Conservation (phyloP, 106 monocot species). For the Phalaenopsis equestris region DNA sequence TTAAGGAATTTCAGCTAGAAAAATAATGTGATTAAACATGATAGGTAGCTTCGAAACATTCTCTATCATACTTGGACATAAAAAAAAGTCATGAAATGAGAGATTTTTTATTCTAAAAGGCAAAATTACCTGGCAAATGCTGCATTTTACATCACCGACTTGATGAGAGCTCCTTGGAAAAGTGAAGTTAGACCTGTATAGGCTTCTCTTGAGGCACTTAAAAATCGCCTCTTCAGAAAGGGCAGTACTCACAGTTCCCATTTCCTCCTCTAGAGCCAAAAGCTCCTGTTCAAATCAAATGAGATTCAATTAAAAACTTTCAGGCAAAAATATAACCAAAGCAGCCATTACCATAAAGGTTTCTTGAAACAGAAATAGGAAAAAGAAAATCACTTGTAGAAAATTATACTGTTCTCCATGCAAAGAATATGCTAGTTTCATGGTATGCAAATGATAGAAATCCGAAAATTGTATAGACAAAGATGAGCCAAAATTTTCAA, state of each 20-base stretch:
- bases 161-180: not conserved
- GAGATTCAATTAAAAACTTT: constrained; percentile 5
- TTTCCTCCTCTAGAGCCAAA: constrained; percentile 2
- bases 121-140: constrained; percentile 11
- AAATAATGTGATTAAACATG: not conserved
- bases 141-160: constrained; percentile 7
- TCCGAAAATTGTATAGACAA: not conserved
- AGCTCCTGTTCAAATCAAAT: constrained; percentile 9
- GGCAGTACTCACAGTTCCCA: constrained; percentile 2
- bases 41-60: not conserved
- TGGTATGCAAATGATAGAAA: not conserved
- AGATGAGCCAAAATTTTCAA: not conserved
- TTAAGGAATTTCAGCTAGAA: not conserved
- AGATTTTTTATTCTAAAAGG: not conserved
- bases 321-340: too few relatives aligned
- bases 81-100: not conserved
- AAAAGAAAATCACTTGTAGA: not conserved
- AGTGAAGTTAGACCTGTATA: not conserved
- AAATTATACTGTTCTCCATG: not conserved
- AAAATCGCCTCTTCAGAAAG: constrained; percentile 8
- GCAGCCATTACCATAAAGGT: not conserved
- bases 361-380: not conserved
- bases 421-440: not conserved
- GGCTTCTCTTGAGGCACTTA: constrained; percentile 13
- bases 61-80: not conserved